Evolutionary conservation across 2,329 filamentous ascomycete genomes (phyloP).

Genomic region (Nemania abortiva): DNA sequence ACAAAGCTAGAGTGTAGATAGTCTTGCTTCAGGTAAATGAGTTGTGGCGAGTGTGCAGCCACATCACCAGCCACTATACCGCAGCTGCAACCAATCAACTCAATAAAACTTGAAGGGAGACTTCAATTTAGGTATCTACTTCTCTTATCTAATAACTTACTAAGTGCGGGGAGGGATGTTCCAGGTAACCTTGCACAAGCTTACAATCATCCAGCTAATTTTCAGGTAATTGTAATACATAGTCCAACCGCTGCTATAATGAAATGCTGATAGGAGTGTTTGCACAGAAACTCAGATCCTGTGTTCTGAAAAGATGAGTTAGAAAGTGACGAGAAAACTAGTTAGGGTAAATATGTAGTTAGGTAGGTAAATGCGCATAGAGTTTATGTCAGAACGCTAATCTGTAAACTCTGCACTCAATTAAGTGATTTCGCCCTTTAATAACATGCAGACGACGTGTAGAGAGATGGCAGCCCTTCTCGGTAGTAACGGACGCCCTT

Average conservation of each 20-base stretch:
- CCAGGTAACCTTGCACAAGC: too few species aligned
- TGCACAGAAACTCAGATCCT: not conserved
- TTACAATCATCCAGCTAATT: too few species aligned
- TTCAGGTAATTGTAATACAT: not conserved
- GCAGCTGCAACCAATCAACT: constrained; percentile 3
- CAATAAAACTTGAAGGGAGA: not conserved
- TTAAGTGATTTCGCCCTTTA: not conserved
- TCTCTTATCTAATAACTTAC: too few species aligned
- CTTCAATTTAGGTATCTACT: not conserved
- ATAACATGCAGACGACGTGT: too few species aligned
- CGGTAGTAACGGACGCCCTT: not conserved
- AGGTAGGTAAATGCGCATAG: not conserved
- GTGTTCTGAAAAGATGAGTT: too few species aligned
- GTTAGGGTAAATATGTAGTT: too few species aligned
- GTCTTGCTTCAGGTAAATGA: too few species aligned
- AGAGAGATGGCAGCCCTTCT: constrained; percentile 6
- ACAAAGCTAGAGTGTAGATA: too few species aligned
- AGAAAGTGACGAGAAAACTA: too few species aligned
- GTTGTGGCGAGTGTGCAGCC: too few species aligned
- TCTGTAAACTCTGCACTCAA: not conserved
- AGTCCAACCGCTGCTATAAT: not conserved
- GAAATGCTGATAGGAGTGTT: not conserved
- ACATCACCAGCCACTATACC: too few species aligned
- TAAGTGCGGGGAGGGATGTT: too few species aligned
- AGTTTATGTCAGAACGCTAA: not conserved